A percentile compares a stretch with the other conserved stretches of the same genome.
Evolutionary conservation across 768 basidiomycete species (phyloP).

Genomic region (Rhizopogon vesiculosus): DNA sequence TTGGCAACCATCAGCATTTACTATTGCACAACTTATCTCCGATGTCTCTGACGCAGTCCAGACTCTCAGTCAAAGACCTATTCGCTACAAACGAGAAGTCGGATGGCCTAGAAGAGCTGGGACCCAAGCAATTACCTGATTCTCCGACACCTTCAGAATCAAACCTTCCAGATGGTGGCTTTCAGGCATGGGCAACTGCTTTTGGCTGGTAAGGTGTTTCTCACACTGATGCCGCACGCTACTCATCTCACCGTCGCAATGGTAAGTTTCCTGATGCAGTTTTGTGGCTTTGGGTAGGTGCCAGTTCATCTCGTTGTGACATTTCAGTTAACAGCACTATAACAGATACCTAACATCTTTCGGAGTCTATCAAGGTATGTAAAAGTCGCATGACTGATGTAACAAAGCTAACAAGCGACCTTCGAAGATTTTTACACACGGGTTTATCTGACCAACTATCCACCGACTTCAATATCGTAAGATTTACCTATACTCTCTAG

Average conservation of each 20-base stretch:
- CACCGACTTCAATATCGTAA: conserved; percentile 25
- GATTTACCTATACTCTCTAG: conserved; percentile 18
- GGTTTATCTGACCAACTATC: conserved; percentile 21
- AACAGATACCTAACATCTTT: conserved; percentile 24
- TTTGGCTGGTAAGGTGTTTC: conserved; percentile 1
- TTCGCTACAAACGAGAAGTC: background rate
- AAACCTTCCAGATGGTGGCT: conserved; percentile 5
- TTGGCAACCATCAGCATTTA: background rate
- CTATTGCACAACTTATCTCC: background rate
- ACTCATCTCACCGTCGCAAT: background rate
- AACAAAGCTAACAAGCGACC: conserved; percentile 1
- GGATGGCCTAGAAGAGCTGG: background rate
- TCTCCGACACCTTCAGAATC: background rate
- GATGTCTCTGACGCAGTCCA: background rate
- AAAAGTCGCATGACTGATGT: background rate
- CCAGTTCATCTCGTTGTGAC: background rate
- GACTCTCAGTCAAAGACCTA: background rate
- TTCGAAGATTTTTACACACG: conserved; percentile 27
- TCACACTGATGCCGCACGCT: background rate
- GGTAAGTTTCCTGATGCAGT: conserved; percentile 20
- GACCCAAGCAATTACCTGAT: background rate
- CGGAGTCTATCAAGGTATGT: conserved; percentile 28
- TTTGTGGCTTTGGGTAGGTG: conserved; percentile 22
- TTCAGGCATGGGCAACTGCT: conserved; percentile 8
- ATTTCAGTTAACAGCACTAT: background rate